These are phyloP conservation scores for Talaromyces pinophilus DNA, from an alignment of 2,329 filamentous ascomycete species.

Conservation along the genomic window DNA sequence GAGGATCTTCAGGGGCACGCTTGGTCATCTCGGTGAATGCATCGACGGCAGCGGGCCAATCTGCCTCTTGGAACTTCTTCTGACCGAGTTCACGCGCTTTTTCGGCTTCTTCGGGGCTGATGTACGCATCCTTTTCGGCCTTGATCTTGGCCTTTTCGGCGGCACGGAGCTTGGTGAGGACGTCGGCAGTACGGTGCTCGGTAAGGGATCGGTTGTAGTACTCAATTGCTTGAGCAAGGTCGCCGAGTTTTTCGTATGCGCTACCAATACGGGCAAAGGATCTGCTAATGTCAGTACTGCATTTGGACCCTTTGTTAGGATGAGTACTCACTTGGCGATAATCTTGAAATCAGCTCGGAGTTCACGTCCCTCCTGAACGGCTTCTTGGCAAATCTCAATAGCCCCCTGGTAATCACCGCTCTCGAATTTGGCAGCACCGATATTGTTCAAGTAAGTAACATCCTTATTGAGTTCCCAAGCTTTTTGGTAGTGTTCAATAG, in stretches of 20 bases:
- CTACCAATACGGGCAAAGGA: conserved; percentile 92
- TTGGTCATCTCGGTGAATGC: conserved; percentile 97
- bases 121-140: conserved; percentile 73
- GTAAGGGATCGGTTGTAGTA: conserved; percentile 93
- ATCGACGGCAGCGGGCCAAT: conserved; percentile 93
- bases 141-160: conserved; percentile 86
- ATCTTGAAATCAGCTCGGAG: conserved; percentile 96
- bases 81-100: conserved; percentile 94
- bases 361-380: conserved; percentile 84
- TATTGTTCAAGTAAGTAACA: conserved; percentile 96
- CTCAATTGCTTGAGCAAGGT: conserved; percentile 75
- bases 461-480: conserved; percentile 96
- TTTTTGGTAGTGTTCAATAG: conserved; percentile 90
- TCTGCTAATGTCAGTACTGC: conserved; percentile 34
- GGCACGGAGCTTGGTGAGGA: conserved; percentile 85
- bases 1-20: conserved; percentile 85
- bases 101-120: conserved; percentile 89
- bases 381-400: conserved; percentile 83
- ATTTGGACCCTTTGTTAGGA: neutral
- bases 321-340: conserved; percentile 73
- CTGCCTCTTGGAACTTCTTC: conserved; percentile 92
- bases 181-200: conserved; percentile 93
- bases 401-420: conserved; percentile 90
- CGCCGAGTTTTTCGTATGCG: conserved; percentile 88
- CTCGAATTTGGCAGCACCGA: conserved; percentile 90